Evolutionary conservation across 768 basidiomycete species (phyloP).

Genomic region (Gloeophyllum trabeum): DNA sequence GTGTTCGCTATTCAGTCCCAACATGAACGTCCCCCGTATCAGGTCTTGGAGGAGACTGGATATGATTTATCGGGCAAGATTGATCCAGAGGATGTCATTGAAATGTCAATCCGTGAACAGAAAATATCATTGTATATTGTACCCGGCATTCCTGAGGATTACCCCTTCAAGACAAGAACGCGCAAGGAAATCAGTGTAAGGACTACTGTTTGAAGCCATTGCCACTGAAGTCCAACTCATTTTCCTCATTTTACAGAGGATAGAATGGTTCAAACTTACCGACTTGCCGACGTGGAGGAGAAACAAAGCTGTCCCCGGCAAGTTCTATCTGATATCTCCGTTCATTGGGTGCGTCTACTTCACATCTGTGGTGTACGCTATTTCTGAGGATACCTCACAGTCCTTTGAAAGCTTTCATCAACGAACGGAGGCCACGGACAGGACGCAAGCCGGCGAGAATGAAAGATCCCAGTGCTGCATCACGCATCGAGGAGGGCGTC

Average conservation of each 20-base stretch:
- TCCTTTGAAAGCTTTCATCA: slow-evolving; percentile 56
- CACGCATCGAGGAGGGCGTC: slow-evolving; percentile 16
- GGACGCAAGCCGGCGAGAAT: neutral
- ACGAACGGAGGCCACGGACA: slow-evolving; percentile 44
- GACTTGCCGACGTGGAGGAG: slow-evolving; percentile 93
- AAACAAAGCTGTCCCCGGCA: slow-evolving; percentile 55
- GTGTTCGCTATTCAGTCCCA: neutral
- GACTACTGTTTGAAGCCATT: slow-evolving; percentile 7
- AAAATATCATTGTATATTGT: slow-evolving; percentile 87
- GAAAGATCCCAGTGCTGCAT: neutral
- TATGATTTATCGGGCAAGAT: slow-evolving; percentile 73
- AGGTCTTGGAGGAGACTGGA: slow-evolving; percentile 97
- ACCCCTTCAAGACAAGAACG: slow-evolving; percentile 84
- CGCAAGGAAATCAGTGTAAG: slow-evolving; percentile 96
- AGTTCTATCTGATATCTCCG: slow-evolving; percentile 92
- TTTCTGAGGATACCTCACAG: slow-evolving; percentile 20
- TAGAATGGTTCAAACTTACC: slow-evolving; percentile 86
- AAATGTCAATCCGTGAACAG: slow-evolving; percentile 84
- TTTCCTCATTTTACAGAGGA: slow-evolving; percentile 47
- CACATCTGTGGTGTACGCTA: slow-evolving; percentile 1
- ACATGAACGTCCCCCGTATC: slow-evolving; percentile 8
- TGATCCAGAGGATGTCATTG: slow-evolving; percentile 58
- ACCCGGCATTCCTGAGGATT: slow-evolving; percentile 79
- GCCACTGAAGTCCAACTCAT: slow-evolving; percentile 10
- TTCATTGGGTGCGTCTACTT: slow-evolving; percentile 64